Base-by-base conservation (phyloP, 176 grass and related monocot genomes). In the Guadua angustifolia region DNA sequence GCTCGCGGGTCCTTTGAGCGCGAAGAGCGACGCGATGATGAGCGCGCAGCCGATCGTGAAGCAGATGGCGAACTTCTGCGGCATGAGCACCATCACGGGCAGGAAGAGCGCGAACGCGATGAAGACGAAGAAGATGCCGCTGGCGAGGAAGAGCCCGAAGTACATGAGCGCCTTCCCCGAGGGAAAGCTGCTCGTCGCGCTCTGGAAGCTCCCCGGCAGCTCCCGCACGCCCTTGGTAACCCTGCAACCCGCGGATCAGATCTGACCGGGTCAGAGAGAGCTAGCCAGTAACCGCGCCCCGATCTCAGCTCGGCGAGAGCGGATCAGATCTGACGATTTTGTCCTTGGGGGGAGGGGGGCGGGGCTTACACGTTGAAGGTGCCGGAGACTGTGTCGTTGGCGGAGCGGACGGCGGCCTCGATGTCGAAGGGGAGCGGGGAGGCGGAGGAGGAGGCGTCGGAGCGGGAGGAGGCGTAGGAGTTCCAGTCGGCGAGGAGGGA, bases 401-500 rank as follows among this genome's bases (percentile, higher is more conserved):
- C 96, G 36, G 89, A 86, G 64, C 91, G 85, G 66, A 99, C 93
- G 24, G 93, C 96, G 25, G 93, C 83, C 73, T 99, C 96, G 85
- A 99, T 86, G 80, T 99, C 96, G 79, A 99, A 99, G 42, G 89
- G 91, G 21, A 99, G 88, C 11, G 86, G 81, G 7, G 92, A 88
- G 32, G 89, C 84, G 42, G 62, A 75, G 58, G 83, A 83, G 35
- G 73, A 85, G 15, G 87, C 87, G 58, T 82, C 85, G 18, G 93
- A 77, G 76, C 84, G 91, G 51, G 88, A 50, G 66, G 96, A 77
- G 4, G 96, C 96, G 81, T 99, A 99, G 26, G 79, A 95, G 88
- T 95, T 99, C 93, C 96, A 99, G 71, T 99, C 93, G 43, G 96
- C 82, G 73, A 99, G 93, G 16, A 95, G 93, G 15, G 94, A 93